These are phyloP conservation scores for Petunia axillaris DNA, from an alignment of 257 asterid species.

Conservation along the genomic window DNA sequence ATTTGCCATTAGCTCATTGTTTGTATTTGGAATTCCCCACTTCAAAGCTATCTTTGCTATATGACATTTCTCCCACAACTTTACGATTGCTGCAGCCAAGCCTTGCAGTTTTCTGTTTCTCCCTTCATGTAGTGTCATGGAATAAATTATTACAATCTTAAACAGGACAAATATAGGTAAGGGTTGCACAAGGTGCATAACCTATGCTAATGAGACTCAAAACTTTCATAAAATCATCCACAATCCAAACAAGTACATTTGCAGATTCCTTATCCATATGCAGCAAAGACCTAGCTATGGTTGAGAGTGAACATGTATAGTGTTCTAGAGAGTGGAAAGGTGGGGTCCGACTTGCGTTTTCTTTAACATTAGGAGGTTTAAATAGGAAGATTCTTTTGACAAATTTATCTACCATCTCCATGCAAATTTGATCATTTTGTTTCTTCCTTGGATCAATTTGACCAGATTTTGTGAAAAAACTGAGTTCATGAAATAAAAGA, in stretches of 20 bases:
- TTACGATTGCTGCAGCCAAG: constrained; percentile 76
- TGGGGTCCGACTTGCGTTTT: neutral
- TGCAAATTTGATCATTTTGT: neutral
- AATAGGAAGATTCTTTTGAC: neutral
- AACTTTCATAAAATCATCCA: neutral
- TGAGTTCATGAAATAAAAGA: neutral
- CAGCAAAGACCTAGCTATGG: neutral
- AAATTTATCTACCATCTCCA: constrained; percentile 16
- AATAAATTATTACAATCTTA: constrained; percentile 5
- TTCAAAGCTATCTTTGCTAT: constrained; percentile 94
- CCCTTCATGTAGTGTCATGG: constrained; percentile 52
- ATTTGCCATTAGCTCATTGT: constrained; percentile 85
- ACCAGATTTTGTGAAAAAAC: neutral
- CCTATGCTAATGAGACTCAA: constrained; percentile 23
- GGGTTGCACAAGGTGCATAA: constrained; percentile 18
- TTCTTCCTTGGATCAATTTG: neutral
- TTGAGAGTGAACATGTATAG: constrained; percentile 17
- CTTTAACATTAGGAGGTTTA: neutral
- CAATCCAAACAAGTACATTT: neutral
- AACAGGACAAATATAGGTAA: constrained; percentile 16
- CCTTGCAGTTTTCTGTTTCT: constrained; percentile 91
- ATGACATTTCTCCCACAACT: constrained; percentile 93
- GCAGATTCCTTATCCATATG: constrained; percentile 11
- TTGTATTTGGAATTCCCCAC: constrained; percentile 88
- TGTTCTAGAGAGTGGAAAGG: neutral